Base-by-base conservation (phyloP, 2,329 filamentous ascomycete genomes). In the Cercospora berteroae region DNA sequence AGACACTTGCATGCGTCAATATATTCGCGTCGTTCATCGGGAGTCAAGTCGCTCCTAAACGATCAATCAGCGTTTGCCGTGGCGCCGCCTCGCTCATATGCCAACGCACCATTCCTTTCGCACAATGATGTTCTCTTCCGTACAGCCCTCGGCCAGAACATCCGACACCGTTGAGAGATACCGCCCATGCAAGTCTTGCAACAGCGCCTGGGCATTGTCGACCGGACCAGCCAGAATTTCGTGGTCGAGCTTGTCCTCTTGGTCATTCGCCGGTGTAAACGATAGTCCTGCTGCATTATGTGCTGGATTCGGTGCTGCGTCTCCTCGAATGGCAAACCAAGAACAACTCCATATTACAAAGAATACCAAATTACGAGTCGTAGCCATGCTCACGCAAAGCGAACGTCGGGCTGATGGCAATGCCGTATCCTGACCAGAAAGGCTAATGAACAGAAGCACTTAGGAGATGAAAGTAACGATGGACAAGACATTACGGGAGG, bases 21-120 rank as follows among this genome's bases (percentile, higher is more conserved):
- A 65, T 67, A 68, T n/a, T 36, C 63, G 13, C 58, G 55, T 23
- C 59, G 25, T 63, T 71, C 65, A 68, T 67, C 44, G 69, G 65
- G 52, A 69, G 73, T 12, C 63, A 72, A 23, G 72, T 73, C 33
- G 73, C 71, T 50, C 73, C 68, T 56, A 72, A 72, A 66, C 68
- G 72, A 56, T 63, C 33, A n/a, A 55, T 74, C 72, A 58, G 70
- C 18, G 25, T 59, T 36, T 20, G 12, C 18, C 20, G 31, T 18
- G 31, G 29, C 18, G 23, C 9, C 20, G 52, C 7, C 29, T 27
- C 27, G 36, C 27, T 9, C 12, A 18, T 23, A 3, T 27, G 12
- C 25, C 29, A 66, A 39, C 64, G 62, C n/a, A 69, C 72, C 73
- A 75, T 64, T 75, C 73, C 52, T 67, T 69, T 56, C 71, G 64